A percentile compares a stretch with the other conserved stretches of the same genome.
Evolutionary conservation across 768 basidiomycete genomes (phyloP).

Genomic region (Tylopilus subfusipes): DNA sequence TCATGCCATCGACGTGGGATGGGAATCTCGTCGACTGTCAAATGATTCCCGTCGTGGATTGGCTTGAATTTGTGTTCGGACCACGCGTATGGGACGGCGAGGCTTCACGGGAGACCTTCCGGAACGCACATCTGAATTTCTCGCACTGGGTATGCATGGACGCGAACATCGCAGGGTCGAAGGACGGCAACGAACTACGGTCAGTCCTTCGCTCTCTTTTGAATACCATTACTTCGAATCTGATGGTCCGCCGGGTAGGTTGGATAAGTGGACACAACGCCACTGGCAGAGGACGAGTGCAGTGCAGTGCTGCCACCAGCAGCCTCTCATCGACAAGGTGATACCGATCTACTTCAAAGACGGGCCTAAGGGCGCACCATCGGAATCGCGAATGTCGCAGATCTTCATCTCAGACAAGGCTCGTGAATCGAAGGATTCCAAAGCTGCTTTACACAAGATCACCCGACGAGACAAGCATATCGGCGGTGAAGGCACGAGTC

Average conservation of each 20-base stretch:
- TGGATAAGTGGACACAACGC: constrained; percentile 5
- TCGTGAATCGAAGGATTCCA: background rate
- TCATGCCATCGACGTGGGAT: constrained; percentile 1
- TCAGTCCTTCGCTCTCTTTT: background rate
- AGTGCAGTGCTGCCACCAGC: constrained; percentile 15
- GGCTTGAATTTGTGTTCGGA: constrained; percentile 15
- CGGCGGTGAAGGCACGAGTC: too few relatives aligned
- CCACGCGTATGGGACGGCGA: background rate
- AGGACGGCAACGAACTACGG: background rate
- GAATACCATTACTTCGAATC: background rate
- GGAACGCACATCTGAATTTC: constrained; percentile 10
- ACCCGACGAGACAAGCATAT: background rate
- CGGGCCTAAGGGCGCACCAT: too few relatives aligned
- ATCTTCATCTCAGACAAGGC: constrained; percentile 21
- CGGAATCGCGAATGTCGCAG: constrained; percentile 4
- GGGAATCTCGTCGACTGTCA: constrained; percentile 7
- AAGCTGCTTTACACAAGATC: background rate
- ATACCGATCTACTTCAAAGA: constrained; percentile 14
- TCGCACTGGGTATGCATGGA: constrained; percentile 19
- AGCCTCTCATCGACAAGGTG: constrained; percentile 11
- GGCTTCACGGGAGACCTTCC: background rate
- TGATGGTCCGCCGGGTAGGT: background rate
- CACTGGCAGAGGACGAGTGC: constrained; percentile 18
- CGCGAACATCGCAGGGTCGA: background rate
- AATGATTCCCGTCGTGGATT: constrained; percentile 9